Percentiles rank a stretch among this genome's conserved stretches.
phyloP scores from a whole-genome alignment of 768 basidiomycete species.

The Botryobasidium botryosum region DNA sequence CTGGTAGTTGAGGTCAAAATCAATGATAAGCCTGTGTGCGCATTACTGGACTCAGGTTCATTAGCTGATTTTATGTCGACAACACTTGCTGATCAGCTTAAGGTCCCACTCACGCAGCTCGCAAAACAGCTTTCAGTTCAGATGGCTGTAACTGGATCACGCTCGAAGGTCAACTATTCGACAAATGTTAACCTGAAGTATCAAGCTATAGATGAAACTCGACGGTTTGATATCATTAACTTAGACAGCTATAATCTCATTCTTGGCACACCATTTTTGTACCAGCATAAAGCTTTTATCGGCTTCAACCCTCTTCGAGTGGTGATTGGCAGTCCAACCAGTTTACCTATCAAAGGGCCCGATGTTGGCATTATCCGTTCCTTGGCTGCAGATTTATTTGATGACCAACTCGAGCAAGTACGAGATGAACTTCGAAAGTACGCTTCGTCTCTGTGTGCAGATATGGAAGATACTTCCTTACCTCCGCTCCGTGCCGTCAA shows the following conservation, averaged over 20 bases:
- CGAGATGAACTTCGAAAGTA: slow-evolving; percentile 1
- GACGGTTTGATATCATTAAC: slow-evolving; percentile 26
- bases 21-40: too few relatives aligned
- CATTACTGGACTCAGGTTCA: too few relatives aligned
- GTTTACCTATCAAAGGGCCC: background rate
- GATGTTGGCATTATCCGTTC: background rate
- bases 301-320: slow-evolving; percentile 5
- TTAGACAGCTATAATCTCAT: slow-evolving; percentile 25
- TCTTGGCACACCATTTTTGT: too few relatives aligned
- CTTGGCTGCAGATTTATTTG: background rate
- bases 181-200: slow-evolving; percentile 18
- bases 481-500: too few relatives aligned
- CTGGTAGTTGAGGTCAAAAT: too few relatives aligned
- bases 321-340: background rate
- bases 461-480: too few relatives aligned
- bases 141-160: slow-evolving; percentile 28
- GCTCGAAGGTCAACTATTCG: slow-evolving; percentile 22
- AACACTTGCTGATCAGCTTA: too few relatives aligned
- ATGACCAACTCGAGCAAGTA: too few relatives aligned
- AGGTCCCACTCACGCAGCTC: slow-evolving; percentile 15
- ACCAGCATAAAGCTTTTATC: too few relatives aligned
- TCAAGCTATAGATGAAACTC: too few relatives aligned
- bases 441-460: background rate
- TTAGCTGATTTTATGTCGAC: slow-evolving; percentile 11
- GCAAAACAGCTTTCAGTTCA: slow-evolving; percentile 22